Base-by-base conservation (phyloP, 306 rosid genomes). In the Cicer cuneatum region DNA sequence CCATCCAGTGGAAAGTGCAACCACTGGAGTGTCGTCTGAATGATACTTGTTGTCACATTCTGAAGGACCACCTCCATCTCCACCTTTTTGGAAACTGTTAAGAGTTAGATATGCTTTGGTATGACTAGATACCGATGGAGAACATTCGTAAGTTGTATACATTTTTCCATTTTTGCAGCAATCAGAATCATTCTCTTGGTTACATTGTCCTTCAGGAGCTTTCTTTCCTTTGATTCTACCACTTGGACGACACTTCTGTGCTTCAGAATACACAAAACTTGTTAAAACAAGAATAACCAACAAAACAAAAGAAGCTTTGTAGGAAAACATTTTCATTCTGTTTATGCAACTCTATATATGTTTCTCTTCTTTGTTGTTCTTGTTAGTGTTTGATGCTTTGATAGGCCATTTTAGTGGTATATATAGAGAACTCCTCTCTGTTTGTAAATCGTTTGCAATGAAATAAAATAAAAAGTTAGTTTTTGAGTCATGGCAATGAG, bases 221-320 rank as follows among this genome's bases (percentile, higher is more conserved):
- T 62, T 58, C 75, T 58, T 72, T 5, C 82, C 85, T 61, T 0
- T 66, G 6, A 77, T 47, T 33, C 42, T 66, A 0, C 82, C 82
- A 58, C 79, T 71, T n/a, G 82, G 79, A 0, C 42, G 35, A 29
- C 5, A 29, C 0, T 29, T 5, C 4, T 29, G 85, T 10, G 81
- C 81, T 24, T 86, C 82, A 10, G 68, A 21, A 0, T 18, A 18
- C 6, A 56, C 3, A 18, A 46, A 72, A 3, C 14, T 60, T 10
- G 79, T 42, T 1, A 57, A 2, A 21, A 80, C 5, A 3, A 80
- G 57, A 61, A 29, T 29, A 29, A 7, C 1, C 54, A 54, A 54
- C 38, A 10, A 54, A 8, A 54, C 1, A 54, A 29, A 29, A 29
- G 35, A 29, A 29, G 35, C 5, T 3, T 29, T 29, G 35, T 29